Percentiles rank a stretch among this genome's conserved stretches.
Evolutionary conservation across 2,329 filamentous ascomycete species (phyloP).

Genomic region (Aspergillus hiratsukae): DNA sequence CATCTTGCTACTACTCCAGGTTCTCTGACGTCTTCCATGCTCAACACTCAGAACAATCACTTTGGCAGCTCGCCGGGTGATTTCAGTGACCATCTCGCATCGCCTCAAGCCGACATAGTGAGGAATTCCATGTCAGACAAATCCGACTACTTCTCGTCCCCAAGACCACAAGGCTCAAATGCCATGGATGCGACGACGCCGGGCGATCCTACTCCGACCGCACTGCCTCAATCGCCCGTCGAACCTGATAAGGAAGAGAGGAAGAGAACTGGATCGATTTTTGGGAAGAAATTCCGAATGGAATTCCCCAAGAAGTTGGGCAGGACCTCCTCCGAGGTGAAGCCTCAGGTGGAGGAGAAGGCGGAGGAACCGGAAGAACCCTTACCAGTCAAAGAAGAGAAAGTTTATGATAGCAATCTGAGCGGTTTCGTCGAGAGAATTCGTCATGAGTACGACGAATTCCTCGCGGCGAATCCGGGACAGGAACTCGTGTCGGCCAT

Average conservation of each 20-base stretch:
- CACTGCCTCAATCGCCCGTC: constrained; percentile 48
- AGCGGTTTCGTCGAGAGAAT: constrained; percentile 44
- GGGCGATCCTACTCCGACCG: constrained; percentile 41
- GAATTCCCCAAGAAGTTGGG: constrained; percentile 74
- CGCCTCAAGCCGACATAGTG: constrained; percentile 45
- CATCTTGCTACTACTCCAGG: constrained; percentile 65
- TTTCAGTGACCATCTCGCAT: constrained; percentile 38
- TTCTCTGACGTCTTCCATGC: constrained; percentile 33
- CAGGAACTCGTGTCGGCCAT: constrained; percentile 37
- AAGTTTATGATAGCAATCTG: constrained; percentile 44
- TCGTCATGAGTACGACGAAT: constrained; percentile 43
- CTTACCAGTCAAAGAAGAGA: constrained; percentile 45
- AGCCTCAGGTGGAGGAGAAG: constrained; percentile 74
- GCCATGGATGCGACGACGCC: constrained; percentile 45
- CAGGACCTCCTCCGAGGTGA: constrained; percentile 63
- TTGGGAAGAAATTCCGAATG: constrained; percentile 81
- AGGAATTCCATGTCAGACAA: constrained; percentile 57
- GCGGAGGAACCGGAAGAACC: constrained; percentile 51
- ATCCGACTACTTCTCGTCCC: constrained; percentile 70
- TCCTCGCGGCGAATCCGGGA: constrained; percentile 34
- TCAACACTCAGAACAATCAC: constrained; percentile 25
- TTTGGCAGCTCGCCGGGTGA: constrained; percentile 31
- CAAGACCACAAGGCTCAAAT: constrained; percentile 45
- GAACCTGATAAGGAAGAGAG: constrained; percentile 60
- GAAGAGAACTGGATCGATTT: constrained; percentile 55